These are phyloP conservation scores for Polytrichum formosum DNA, from an alignment of 225 moss, liverwort and hornwort species.

Conservation along the genomic window DNA sequence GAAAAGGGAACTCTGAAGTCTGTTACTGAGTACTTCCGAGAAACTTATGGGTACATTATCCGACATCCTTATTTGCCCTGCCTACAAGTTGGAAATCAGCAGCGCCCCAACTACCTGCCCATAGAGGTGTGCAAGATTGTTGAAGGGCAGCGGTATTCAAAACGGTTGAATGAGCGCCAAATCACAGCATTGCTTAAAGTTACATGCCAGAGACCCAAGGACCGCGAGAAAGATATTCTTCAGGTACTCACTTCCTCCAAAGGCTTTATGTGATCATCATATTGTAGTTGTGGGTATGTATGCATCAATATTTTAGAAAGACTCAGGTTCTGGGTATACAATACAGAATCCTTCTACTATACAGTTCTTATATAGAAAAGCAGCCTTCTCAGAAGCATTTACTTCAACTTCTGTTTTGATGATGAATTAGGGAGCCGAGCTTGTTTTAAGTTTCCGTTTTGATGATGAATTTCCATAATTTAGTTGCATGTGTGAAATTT, in stretches of 20 bases:
- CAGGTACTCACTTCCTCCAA: conserved; percentile 30
- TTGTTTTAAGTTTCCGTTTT: too few relatives aligned
- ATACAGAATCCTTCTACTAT: too few relatives aligned
- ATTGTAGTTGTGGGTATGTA: too few relatives aligned
- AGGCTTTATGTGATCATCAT: too few relatives aligned
- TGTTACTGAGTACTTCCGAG: conserved; percentile 84
- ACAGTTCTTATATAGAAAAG: too few relatives aligned
- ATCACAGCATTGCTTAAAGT: conserved; percentile 84
- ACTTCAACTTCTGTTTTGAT: too few relatives aligned
- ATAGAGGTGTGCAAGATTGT: conserved; percentile 99
- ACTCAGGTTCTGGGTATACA: too few relatives aligned
- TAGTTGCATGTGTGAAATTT: neutral
- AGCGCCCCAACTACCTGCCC: conserved; percentile 81
- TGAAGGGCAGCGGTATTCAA: conserved; percentile 83
- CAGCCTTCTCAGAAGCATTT: too few relatives aligned
- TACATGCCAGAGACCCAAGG: conserved; percentile 83
- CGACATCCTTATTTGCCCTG: conserved; percentile 70
- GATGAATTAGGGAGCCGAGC: too few relatives aligned
- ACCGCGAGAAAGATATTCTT: conserved; percentile 77
- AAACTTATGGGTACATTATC: conserved; percentile 78
- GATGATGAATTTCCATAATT: too few relatives aligned
- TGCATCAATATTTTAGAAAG: too few relatives aligned
- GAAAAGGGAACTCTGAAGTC: conserved; percentile 81
- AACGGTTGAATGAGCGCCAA: conserved; percentile 76
- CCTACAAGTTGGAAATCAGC: conserved; percentile 80